Percentiles rank a stretch among this genome's conserved stretches.
Conservation (phyloP, 257 asterid genomes). For the Forsythia viridissima region DNA sequence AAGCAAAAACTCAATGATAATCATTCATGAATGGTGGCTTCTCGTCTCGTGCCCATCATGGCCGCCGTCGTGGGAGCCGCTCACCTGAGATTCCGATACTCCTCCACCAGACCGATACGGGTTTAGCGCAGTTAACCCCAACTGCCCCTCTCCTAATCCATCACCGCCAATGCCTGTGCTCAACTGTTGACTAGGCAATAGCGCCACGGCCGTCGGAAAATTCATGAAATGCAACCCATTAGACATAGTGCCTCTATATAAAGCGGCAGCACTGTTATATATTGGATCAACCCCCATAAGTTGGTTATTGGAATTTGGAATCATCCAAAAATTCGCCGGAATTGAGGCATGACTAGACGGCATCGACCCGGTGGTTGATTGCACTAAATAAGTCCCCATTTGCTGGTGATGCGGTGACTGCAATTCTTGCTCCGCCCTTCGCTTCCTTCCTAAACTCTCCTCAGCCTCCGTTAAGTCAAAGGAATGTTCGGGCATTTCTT, state of each 20-base stretch:
- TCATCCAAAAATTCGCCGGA: conserved; percentile 94
- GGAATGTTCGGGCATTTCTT: conserved; percentile 52
- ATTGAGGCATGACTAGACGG: conserved; percentile 68
- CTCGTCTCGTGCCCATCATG: conserved; percentile 70
- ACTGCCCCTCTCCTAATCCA: conserved; percentile 65
- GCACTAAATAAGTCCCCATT: conserved; percentile 71
- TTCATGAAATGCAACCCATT: conserved; percentile 93
- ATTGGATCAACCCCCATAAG: conserved; percentile 74
- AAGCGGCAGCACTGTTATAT: conserved; percentile 52
- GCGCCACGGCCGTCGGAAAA: conserved; percentile 73
- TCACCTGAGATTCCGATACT: conserved; percentile 66
- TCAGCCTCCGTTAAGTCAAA: conserved; percentile 52
- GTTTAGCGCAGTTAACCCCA: conserved; percentile 62
- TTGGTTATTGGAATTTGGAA: conserved; percentile 70
- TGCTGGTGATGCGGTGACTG: conserved; percentile 58
- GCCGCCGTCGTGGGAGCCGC: conserved; percentile 71
- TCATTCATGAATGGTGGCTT: conserved; percentile 67
- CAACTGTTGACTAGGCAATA: conserved; percentile 66
- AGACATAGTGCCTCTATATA: conserved; percentile 76
- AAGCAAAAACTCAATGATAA: conserved; percentile 17
- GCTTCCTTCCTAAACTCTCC: conserved; percentile 56
- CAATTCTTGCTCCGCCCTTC: conserved; percentile 62
- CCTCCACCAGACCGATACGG: conserved; percentile 59
- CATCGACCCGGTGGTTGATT: conserved; percentile 69
- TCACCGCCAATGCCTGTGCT: conserved; percentile 38